These are phyloP conservation scores for Fusarium sp. DNA, from an alignment of 2,329 filamentous ascomycete species.

Conservation along the genomic window DNA sequence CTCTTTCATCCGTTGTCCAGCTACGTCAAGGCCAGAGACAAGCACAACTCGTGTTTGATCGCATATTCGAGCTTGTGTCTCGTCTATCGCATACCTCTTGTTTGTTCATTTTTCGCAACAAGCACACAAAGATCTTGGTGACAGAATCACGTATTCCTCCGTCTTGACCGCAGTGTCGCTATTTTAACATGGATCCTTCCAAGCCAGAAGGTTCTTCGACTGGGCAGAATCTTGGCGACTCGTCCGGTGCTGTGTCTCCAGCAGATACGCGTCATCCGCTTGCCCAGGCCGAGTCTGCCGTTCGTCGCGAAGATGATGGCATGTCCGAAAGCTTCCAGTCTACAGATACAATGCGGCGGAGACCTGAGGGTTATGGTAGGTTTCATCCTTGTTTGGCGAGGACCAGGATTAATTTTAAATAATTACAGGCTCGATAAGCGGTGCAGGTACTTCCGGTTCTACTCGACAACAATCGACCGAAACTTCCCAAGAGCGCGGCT, in stretches of 20 bases:
- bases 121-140: slow-evolving; percentile 22
- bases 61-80: slow-evolving; percentile 15
- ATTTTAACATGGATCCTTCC: slow-evolving; percentile 62
- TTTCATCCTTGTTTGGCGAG: slow-evolving; percentile 26
- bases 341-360: slow-evolving; percentile 72
- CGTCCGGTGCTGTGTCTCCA: slow-evolving; percentile 61
- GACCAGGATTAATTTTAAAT: slow-evolving; percentile 33
- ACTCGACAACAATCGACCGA: slow-evolving; percentile 55
- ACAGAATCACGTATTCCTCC: slow-evolving; percentile 19
- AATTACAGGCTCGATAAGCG: slow-evolving; percentile 48
- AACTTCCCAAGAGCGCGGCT: slow-evolving; percentile 57
- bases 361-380: slow-evolving; percentile 73
- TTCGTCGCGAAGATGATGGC: slow-evolving; percentile 59
- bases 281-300: slow-evolving; percentile 55
- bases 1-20: slow-evolving; percentile 36
- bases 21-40: slow-evolving; percentile 29
- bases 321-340: slow-evolving; percentile 71
- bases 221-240: slow-evolving; percentile 57
- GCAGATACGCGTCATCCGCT: slow-evolving; percentile 64
- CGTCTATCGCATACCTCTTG: slow-evolving; percentile 14
- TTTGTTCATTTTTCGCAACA: slow-evolving; percentile 20
- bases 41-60: slow-evolving; percentile 22
- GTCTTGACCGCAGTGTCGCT: slow-evolving; percentile 21
- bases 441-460: slow-evolving; percentile 47
- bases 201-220: slow-evolving; percentile 53